These are phyloP conservation scores for Calocybe indica DNA, from an alignment of 768 basidiomycete genomes.

Conservation along the genomic window DNA sequence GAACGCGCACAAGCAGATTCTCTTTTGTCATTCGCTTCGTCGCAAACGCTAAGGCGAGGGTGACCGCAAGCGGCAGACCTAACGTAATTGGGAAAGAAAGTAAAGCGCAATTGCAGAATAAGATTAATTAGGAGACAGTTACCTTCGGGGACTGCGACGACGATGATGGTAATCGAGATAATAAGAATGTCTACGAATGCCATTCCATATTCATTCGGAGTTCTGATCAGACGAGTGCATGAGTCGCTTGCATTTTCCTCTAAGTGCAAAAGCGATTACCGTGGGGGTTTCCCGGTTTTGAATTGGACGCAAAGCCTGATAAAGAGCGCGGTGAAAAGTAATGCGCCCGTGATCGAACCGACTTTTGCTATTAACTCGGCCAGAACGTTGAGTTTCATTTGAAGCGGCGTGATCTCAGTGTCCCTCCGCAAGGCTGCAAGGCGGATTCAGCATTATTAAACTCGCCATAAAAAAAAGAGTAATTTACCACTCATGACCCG, in stretches of 20 bases:
- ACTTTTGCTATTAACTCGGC: constrained; percentile 94
- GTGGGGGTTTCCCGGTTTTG: constrained; percentile 47
- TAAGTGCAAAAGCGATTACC: constrained; percentile 12
- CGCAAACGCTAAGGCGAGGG: constrained; percentile 93
- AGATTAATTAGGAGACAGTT: too few relatives aligned
- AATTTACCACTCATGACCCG: background rate
- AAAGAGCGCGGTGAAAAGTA: constrained; percentile 81
- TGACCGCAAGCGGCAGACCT: constrained; percentile 94
- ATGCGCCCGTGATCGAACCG: constrained; percentile 74
- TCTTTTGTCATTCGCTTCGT: constrained; percentile 98
- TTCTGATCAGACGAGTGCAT: background rate
- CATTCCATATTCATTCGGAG: background rate
- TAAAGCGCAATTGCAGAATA: background rate
- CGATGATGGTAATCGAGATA: background rate
- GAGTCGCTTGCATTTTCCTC: too few relatives aligned
- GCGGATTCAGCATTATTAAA: background rate
- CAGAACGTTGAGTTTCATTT: constrained; percentile 85
- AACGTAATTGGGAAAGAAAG: constrained; percentile 1
- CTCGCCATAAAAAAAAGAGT: background rate
- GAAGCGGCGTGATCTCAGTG: constrained; percentile 85
- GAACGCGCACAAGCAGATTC: constrained; percentile 90
- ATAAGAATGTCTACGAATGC: background rate
- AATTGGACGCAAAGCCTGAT: constrained; percentile 94
- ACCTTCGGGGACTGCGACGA: too few relatives aligned
- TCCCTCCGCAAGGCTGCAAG: constrained; percentile 76